Percentiles rank a stretch among this genome's conserved stretches.
phyloP scores from a whole-genome alignment of 2,329 filamentous ascomycete species.

The Phialophora tarda region DNA sequence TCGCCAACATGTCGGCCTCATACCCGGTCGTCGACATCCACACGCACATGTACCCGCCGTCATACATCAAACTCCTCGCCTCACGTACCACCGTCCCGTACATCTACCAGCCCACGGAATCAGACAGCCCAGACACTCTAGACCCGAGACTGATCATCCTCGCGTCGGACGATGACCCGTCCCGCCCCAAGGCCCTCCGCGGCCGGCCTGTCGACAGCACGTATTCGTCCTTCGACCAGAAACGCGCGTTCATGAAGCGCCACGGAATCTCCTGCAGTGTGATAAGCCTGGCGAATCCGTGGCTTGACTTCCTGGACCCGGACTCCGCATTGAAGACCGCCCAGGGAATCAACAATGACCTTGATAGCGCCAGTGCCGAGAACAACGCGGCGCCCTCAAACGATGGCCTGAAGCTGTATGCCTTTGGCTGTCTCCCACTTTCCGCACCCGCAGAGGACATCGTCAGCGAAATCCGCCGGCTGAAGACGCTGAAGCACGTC shows the following conservation, averaged over 20 bases:
- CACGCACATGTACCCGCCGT: constrained; percentile 67
- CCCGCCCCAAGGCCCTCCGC: constrained; percentile 54
- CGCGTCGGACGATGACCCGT: constrained; percentile 52
- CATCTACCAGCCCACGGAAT: constrained; percentile 48
- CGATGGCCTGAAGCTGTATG: constrained; percentile 65
- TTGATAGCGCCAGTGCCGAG: constrained; percentile 71
- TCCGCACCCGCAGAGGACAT: constrained; percentile 69
- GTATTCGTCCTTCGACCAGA: constrained; percentile 79
- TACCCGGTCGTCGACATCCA: constrained; percentile 62
- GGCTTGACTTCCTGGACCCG: constrained; percentile 80
- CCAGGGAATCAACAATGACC: constrained; percentile 74
- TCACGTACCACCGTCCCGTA: constrained; percentile 56
- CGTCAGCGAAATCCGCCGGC: constrained; percentile 67
- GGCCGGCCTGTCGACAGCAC: constrained; percentile 83
- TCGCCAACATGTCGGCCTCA: constrained; percentile 22
- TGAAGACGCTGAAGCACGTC: constrained; percentile 68
- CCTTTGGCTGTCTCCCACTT: constrained; percentile 81
- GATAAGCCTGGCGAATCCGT: constrained; percentile 88
- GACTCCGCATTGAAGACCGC: constrained; percentile 69
- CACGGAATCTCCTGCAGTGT: constrained; percentile 84
- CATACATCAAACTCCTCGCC: constrained; percentile 64
- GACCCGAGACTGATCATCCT: constrained; percentile 55
- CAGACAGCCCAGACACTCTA: constrained; percentile 26
- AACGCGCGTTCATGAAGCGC: constrained; percentile 84
- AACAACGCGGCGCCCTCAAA: constrained; percentile 42